These are phyloP conservation scores for Cladophialophora immunda DNA, from an alignment of 2,329 filamentous ascomycete species.

Conservation along the genomic window DNA sequence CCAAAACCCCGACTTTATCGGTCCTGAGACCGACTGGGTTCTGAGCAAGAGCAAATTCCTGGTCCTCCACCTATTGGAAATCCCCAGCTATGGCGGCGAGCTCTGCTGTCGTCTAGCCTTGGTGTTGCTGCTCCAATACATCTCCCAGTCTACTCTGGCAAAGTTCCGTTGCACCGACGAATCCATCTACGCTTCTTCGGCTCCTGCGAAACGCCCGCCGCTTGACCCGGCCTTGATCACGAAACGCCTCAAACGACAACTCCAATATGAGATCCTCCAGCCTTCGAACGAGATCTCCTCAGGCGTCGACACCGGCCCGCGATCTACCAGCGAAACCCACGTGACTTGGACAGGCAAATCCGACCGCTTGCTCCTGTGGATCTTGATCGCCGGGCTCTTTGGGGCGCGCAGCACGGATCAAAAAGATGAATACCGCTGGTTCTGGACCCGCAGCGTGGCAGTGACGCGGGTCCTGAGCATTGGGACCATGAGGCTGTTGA, in stretches of 20 bases:
- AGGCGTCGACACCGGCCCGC: not conserved
- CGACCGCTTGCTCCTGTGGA: conserved; percentile 27
- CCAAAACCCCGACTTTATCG: not conserved
- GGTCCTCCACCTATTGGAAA: conserved; percentile 16
- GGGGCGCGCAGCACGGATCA: not conserved
- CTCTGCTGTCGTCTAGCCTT: conserved; percentile 26
- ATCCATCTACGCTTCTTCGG: not conserved
- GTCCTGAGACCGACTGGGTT: conserved; percentile 11
- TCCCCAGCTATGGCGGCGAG: conserved; percentile 29
- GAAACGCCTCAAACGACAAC: conserved; percentile 22
- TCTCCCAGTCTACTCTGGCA: conserved; percentile 5
- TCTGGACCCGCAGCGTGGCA: conserved; percentile 11
- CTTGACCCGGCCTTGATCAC: conserved; percentile 3
- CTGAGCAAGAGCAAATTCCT: conserved; percentile 18
- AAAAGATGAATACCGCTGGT: conserved; percentile 22
- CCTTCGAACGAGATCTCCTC: conserved; percentile 20
- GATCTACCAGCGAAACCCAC: not conserved
- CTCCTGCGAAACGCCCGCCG: not conserved
- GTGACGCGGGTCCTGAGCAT: conserved; percentile 16
- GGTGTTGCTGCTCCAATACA: conserved; percentile 16
- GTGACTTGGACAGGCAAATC: conserved; percentile 26
- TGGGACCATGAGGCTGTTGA: conserved; percentile 8
- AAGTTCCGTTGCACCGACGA: conserved; percentile 1
- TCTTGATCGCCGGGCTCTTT: conserved; percentile 24
- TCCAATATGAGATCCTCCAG: conserved; percentile 29